phyloP scores from a whole-genome alignment of 2,329 filamentous ascomycete genomes.

The Sclerotinia minor region DNA sequence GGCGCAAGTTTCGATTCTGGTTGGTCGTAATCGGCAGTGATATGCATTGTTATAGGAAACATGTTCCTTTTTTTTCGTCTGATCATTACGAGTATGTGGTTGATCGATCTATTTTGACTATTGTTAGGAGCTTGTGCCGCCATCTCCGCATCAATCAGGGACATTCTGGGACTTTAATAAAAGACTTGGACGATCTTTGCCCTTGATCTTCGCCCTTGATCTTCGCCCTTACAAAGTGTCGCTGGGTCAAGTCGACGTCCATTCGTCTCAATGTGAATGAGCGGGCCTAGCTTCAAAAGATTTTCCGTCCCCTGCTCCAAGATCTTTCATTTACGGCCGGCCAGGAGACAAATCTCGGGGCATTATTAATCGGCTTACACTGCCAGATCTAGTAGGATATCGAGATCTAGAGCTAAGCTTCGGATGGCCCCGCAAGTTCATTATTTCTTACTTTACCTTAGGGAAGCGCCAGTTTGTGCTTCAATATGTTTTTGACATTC shows the following conservation, averaged over 20 bases:
- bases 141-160: background rate
- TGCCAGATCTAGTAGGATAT: background rate
- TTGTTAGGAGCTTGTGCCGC: background rate
- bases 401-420: background rate
- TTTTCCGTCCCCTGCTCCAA: background rate
- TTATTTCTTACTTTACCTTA: conserved; percentile 1
- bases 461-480: background rate
- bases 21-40: background rate
- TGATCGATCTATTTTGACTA: background rate
- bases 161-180: background rate
- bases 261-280: background rate
- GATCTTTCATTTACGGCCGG: background rate
- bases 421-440: background rate
- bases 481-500: background rate
- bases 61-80: background rate
- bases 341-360: background rate
- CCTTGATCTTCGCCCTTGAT: background rate
- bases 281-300: background rate
- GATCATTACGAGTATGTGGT: background rate
- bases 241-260: background rate
- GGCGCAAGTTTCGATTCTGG: background rate
- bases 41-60: background rate
- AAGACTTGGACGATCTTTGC: background rate
- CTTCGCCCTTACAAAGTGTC: background rate
- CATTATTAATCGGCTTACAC: background rate